Conservation (phyloP, 192 early-diverging fungal species). For the Phlyctochytrium planicorne region DNA sequence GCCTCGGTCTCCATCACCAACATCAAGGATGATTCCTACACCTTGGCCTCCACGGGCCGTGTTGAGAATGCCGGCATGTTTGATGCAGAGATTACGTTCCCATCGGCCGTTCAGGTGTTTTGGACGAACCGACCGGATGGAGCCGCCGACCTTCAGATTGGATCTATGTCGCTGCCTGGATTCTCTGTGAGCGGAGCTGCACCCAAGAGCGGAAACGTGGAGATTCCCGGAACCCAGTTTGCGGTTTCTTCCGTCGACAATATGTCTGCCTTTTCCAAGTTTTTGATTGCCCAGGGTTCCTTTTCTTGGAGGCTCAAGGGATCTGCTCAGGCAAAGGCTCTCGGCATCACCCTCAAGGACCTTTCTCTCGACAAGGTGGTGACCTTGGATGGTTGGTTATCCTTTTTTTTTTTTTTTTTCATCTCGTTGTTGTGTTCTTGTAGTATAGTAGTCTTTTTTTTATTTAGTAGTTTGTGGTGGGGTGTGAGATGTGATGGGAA, state of each 20-base stretch:
- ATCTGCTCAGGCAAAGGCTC: slow-evolving; percentile 15
- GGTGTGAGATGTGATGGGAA: neutral
- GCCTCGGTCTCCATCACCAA: slow-evolving; percentile 18
- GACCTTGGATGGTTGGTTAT: neutral
- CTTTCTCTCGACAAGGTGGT: slow-evolving; percentile 35
- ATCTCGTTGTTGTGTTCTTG: too few species aligned
- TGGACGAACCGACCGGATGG: slow-evolving; percentile 26
- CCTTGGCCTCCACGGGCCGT: slow-evolving; percentile 13
- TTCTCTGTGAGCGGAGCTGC: slow-evolving; percentile 19
- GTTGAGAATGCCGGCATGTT: slow-evolving; percentile 32
- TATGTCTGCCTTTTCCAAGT: slow-evolving; percentile 28
- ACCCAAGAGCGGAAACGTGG: slow-evolving; percentile 20
- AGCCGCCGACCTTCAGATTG: slow-evolving; percentile 19
- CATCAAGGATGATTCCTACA: slow-evolving; percentile 22
- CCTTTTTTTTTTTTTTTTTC: too few species aligned
- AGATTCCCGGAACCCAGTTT: slow-evolving; percentile 8
- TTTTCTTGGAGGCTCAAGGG: slow-evolving; percentile 33
- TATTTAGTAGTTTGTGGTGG: neutral
- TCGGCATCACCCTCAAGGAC: slow-evolving; percentile 37
- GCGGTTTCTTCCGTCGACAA: slow-evolving; percentile 5
- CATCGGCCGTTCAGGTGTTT: slow-evolving; percentile 21
- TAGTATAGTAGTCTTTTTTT: too few species aligned
- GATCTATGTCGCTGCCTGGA: slow-evolving; percentile 18
- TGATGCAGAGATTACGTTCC: slow-evolving; percentile 27
- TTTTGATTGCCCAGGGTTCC: slow-evolving; percentile 17